These are phyloP conservation scores for Oropetium thomaeum DNA, from an alignment of 176 grass and related monocot genomes.

Conservation along the genomic window DNA sequence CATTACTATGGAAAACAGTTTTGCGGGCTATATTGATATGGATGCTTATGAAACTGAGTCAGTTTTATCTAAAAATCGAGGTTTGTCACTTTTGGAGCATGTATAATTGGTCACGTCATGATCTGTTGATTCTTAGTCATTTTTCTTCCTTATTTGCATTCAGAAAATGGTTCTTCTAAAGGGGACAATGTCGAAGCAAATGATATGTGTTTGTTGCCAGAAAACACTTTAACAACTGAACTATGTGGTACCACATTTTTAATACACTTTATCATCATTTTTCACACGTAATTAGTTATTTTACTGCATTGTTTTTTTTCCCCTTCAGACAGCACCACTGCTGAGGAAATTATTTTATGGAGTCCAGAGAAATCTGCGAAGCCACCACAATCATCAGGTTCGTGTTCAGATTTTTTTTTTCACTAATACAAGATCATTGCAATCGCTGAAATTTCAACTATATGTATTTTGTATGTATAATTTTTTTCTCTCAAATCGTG, in stretches of 20 bases:
- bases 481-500: neutral
- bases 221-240: constrained; percentile 16
- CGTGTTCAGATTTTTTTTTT: constrained; percentile 4
- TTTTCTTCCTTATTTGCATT: neutral
- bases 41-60: constrained; percentile 30
- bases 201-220: constrained; percentile 12
- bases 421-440: constrained; percentile 1
- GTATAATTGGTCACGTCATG: neutral
- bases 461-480: neutral
- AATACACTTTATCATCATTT: neutral
- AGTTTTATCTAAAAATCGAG: constrained; percentile 27
- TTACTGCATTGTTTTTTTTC: neutral
- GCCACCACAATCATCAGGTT: constrained; percentile 9
- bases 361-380: constrained; percentile 24
- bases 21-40: neutral
- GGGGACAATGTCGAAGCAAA: neutral
- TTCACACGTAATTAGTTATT: constrained; percentile 3
- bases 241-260: constrained; percentile 34
- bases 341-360: constrained; percentile 43
- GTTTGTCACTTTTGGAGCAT: constrained; percentile 21
- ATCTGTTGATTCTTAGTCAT: constrained; percentile 7
- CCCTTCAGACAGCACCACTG: constrained; percentile 23
- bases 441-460: neutral
- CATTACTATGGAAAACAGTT: neutral
- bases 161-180: constrained; percentile 26